Evolutionary conservation across 1,139 yeast species (phyloP), one percentile per base, ranked within the genome.

Genomic region (Blastobotrys illinoisensis): DNA sequence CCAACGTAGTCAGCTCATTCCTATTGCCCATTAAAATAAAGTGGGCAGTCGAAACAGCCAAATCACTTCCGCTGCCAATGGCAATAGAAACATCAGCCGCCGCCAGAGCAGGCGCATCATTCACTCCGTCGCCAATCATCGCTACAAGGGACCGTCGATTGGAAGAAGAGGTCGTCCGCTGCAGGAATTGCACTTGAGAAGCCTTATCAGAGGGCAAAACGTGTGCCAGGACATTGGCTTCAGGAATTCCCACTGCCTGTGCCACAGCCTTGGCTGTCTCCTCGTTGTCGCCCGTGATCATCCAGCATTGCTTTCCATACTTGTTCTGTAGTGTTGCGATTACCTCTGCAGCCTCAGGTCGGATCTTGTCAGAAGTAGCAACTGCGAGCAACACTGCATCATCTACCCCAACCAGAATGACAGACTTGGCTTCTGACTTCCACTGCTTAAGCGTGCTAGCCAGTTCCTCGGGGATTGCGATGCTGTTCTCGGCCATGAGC

Each of bases 91-190:
- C 77, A 67, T 91, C 96, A 0, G 97, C 87, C 57, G 83, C 80
- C 1, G 89, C 88, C 58, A 93, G 75, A 0, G 97, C 96, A 0
- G 98, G 97, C 0, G 98, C 97, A 69, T 93, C 99, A 67, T 88
- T 88, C 56, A 88, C 85, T 54, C 99, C 99, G 69, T 93, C 99
- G 36, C 99, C 99, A 28, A 93, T 83, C 77, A 93, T 91, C 0
- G 74, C 77, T 1, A 73, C 77, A 46, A 74, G 62, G 1, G 75
- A 70, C 9, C 75, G 60, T 9, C 51, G 45, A 0, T 50, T 48
- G 9, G 52, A 43, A 2, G 53, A 46, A 20, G 45, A 44, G 26
- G 48, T n/a, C 6, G 71, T 62, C 56, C 61, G 67, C 62, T 83
- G 86, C 20, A 87, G 74, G 73, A 77, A 73, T 60, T 77, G 73